Evolutionary conservation across 805 yeast species (phyloP).

Genomic region (Candida endomychidarum): DNA sequence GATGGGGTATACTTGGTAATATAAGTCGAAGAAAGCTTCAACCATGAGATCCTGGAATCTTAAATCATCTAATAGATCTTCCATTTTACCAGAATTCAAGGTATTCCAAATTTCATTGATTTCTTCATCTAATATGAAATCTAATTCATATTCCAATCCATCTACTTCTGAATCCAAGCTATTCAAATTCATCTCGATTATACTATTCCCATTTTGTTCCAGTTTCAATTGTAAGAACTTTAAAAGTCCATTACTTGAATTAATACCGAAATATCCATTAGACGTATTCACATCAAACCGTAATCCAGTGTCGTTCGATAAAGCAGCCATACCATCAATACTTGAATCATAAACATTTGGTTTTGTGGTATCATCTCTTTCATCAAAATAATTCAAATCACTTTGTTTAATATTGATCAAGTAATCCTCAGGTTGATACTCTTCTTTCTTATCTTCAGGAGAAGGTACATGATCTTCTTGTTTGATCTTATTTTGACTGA

Average conservation of each 20-base stretch:
- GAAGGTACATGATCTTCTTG: constrained; percentile 6
- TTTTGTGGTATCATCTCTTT: constrained; percentile 16
- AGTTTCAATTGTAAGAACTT: constrained; percentile 43
- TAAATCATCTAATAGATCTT: constrained; percentile 18
- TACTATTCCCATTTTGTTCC: constrained; percentile 23
- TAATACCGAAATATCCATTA: constrained; percentile 65
- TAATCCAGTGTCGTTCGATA: constrained; percentile 32
- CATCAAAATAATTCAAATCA: constrained; percentile 21
- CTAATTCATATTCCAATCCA: constrained; percentile 16
- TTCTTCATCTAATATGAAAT: constrained; percentile 18
- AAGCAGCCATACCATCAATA: constrained; percentile 67
- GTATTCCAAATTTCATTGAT: constrained; percentile 16
- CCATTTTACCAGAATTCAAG: constrained; percentile 18
- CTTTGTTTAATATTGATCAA: constrained; percentile 20
- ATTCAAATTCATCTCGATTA: constrained; percentile 23
- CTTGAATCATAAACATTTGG: constrained; percentile 20
- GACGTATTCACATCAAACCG: constrained; percentile 33
- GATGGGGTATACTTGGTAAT: constrained; percentile 21
- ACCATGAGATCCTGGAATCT: constrained; percentile 18
- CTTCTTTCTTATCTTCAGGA: constrained; percentile 2
- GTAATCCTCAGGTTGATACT: constrained; percentile 20
- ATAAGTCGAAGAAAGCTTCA: constrained; percentile 17
- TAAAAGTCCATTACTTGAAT: constrained; percentile 57
- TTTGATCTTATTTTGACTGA: constrained; percentile 15
- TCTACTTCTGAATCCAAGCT: constrained; percentile 8